Evolutionary conservation across 768 basidiomycete genomes (phyloP).

Genomic region (Russula earlei): DNA sequence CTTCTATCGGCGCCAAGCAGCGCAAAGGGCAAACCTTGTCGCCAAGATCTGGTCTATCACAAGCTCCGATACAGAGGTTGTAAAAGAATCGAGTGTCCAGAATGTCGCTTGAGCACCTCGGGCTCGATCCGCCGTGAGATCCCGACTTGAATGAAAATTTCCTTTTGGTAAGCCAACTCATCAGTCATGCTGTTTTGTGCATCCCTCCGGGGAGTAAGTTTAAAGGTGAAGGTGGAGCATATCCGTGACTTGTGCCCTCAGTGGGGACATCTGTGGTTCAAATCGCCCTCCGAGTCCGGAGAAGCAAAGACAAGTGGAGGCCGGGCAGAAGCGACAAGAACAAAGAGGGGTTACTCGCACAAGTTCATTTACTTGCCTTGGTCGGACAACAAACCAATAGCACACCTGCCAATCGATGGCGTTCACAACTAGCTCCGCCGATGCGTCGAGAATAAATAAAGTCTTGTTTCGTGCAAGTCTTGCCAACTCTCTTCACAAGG

Average conservation of each 20-base stretch:
- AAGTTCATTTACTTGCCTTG: not conserved
- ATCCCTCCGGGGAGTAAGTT: not conserved
- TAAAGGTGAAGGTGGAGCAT: not conserved
- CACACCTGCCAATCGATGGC: not conserved
- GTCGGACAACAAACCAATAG: not conserved
- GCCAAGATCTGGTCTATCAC: not conserved
- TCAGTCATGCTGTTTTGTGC: not conserved
- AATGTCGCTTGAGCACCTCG: not conserved
- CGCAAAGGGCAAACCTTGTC: constrained; percentile 1
- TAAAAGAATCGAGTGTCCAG: not conserved
- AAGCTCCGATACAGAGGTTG: not conserved
- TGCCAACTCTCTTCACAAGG: too few relatives aligned
- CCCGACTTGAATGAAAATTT: not conserved
- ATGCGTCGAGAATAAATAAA: not conserved
- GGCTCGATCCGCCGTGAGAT: not conserved
- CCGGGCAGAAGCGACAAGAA: not conserved
- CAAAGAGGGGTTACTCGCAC: not conserved
- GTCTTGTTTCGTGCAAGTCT: not conserved
- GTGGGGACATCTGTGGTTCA: not conserved
- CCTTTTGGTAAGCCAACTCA: not conserved
- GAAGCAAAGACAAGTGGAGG: not conserved
- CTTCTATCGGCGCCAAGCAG: not conserved
- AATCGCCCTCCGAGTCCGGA: not conserved
- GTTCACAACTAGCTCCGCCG: not conserved
- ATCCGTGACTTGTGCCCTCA: not conserved